Conservation (phyloP, 2,329 filamentous ascomycete genomes). For the Capronia coronata region DNA sequence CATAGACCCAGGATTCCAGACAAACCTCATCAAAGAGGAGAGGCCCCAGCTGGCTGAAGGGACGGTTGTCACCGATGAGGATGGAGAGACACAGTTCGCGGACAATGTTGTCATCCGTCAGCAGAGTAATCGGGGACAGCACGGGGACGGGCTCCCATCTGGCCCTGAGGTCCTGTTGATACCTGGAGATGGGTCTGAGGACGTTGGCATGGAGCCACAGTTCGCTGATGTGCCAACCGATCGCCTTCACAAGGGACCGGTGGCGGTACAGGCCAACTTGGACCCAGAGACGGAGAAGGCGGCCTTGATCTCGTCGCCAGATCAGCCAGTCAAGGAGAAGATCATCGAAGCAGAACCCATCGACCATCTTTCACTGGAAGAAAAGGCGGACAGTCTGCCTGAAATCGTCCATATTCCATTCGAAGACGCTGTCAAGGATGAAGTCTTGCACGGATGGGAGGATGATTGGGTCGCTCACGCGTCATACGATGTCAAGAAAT, state of each 20-base stretch:
- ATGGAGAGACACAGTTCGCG: neutral
- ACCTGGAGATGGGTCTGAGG: conserved; percentile 4
- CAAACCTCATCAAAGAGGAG: neutral
- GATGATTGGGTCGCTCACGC: conserved; percentile 20
- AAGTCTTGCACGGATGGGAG: conserved; percentile 22
- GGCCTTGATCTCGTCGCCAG: neutral
- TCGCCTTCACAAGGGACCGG: conserved; percentile 8
- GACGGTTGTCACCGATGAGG: neutral
- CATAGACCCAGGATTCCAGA: neutral
- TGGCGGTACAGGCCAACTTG: conserved; percentile 11
- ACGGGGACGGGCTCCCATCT: conserved; percentile 1
- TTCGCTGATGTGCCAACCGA: neutral
- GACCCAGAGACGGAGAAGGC: conserved; percentile 5
- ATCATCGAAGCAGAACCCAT: conserved; percentile 2
- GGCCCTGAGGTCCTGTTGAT: conserved; percentile 9
- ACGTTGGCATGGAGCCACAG: neutral
- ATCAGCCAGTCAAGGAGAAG: conserved; percentile 5
- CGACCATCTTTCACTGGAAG: conserved; percentile 15
- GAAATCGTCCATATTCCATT: conserved; percentile 21
- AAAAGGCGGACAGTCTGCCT: conserved; percentile 16
- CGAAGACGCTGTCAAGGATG: conserved; percentile 17
- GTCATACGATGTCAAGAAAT: conserved; percentile 15
- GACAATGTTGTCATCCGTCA: neutral
- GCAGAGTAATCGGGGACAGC: neutral
- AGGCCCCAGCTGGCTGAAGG: neutral